Base-by-base conservation (phyloP, 2,329 filamentous ascomycete species). In the Purpureocillium lavendulum region DNA sequence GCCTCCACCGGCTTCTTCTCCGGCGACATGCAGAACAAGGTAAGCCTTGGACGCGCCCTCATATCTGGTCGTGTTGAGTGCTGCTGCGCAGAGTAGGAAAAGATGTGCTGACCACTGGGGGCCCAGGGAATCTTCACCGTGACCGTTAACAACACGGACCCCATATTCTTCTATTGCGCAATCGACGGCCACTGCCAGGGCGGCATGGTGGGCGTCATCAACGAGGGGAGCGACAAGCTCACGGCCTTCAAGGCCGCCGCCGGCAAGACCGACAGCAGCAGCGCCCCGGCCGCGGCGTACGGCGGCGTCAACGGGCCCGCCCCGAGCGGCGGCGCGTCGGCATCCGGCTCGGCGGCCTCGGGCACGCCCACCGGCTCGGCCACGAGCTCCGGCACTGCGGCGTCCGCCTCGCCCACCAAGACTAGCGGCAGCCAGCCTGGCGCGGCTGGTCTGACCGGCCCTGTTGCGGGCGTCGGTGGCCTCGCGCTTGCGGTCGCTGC, bases 131-230 rank as follows among this genome's bases (percentile, higher is more conserved):
- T 17, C 33, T 58, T 56, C 42, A 42, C 42, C 4, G 46, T 58
- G 30, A 44, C 36, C 10, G 41, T 58, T 31, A 51, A 53, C 38
- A 46, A 45, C 39, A 57, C 54, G 6, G 46, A 55, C 16, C 49
- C 56, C 24, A 45, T 55, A n/a, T 53, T 53, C 42, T 51, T 55
- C 41, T 58, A 58, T 48, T 58, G 53, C 40, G 44, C 36, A 15
- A 30, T 42, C 35, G 44, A 36, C 13, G 31, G 39, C 24, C 52
- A 58, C 43, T 58, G 56, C 45, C 44, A 53, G 44, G 39, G 18
- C 4, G 55, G 56, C 36, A 56, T 56, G 54, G 45, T 55, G 7
- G 54, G 50, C 32, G 53, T 50, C 21, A 49, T 57, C 44, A 57
- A 56, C 40, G 40, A 48, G 29, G 41, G 24, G 16, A 31, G 48